Percentiles rank a stretch among this genome's conserved stretches.
Evolutionary conservation across 192 early-diverging fungal species (phyloP).

Genomic region (Ambispora gerdemannii): DNA sequence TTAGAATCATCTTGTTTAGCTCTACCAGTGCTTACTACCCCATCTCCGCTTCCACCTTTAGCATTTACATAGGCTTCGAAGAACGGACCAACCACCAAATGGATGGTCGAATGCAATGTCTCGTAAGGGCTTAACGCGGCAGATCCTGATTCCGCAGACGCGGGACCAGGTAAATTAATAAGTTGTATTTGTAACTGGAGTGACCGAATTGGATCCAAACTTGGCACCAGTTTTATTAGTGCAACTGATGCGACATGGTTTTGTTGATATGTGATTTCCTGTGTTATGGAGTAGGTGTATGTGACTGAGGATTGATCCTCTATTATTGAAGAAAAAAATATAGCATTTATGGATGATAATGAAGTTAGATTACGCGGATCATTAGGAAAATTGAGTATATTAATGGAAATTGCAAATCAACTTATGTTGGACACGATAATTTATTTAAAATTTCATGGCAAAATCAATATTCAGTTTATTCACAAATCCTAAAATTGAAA

Average conservation of each 20-base stretch:
- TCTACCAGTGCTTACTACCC: constrained; percentile 36
- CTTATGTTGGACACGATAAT: too few relatives aligned
- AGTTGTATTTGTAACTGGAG: constrained; percentile 82
- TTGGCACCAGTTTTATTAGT: constrained; percentile 71
- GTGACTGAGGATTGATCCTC: constrained; percentile 10
- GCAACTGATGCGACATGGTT: constrained; percentile 73
- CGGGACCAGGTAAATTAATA: constrained; percentile 83
- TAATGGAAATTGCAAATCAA: neutral
- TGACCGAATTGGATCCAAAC: constrained; percentile 68
- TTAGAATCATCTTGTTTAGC: constrained; percentile 68
- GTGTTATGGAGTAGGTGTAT: constrained; percentile 59
- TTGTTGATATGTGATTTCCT: constrained; percentile 72
- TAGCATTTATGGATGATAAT: neutral
- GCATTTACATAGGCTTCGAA: constrained; percentile 90
- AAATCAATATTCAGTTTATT: too few relatives aligned
- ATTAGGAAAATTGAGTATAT: neutral
- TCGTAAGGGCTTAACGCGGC: constrained; percentile 70
- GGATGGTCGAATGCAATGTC: constrained; percentile 85
- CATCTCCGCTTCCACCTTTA: constrained; percentile 55
- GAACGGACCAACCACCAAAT: constrained; percentile 91
- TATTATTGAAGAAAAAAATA: neutral
- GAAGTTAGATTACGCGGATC: neutral
- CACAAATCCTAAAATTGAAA: too few relatives aligned
- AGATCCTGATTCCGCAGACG: constrained; percentile 46
- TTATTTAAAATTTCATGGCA: too few relatives aligned